Evolutionary conservation across 768 basidiomycete species (phyloP), one percentile per base, ranked within the genome.

Genomic region (Termitomyces sp.): DNA sequence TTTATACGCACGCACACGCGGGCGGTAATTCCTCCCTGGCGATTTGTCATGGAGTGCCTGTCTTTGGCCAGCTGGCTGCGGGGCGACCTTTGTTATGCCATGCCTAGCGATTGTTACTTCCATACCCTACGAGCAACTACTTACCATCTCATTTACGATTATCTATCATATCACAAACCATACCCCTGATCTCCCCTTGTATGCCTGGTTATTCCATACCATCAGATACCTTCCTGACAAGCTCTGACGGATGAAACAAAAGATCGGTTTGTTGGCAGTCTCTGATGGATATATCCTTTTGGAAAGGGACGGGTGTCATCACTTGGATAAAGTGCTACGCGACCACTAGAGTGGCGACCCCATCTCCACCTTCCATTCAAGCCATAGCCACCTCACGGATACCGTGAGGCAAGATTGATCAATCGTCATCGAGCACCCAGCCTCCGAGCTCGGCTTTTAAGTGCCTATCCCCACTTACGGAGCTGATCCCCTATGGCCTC

Each of bases 381-480:
- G 57, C 58, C 60, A 58, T 56, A 42, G 39, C 46, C 49, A 63
- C 68, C 67, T 67, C 62, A 66, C 63, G 64, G 65, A 50, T 36
- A 57, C 61, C 66, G 62, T 62, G 65, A 66, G 68, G 66, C 63
- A 45, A 58, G 55, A 64, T 62, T 60, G 57, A 63, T 65, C 58
- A 55, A 29, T 41, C 36, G 33, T 51, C 47, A 54, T 54, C 42
- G 29, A 33, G 36, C 20, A 20, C 49, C 48, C 26, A 56, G 20
- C 56, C 51, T 58, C 34, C 18, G 33, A 54, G 12, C 52, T 29
- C 45, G 46, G 33, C 37, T 45, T 34, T 56, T 48, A 54, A 55
- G 34, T 26, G 24, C 28, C 46, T 46, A 57, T 37, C 22, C 37
- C 36, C 51, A 45, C 44, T 6, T 49, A 45, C 57, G 52, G 13